phyloP scores from a whole-genome alignment of 1,139 yeast species.

The Pichia sp. region DNA sequence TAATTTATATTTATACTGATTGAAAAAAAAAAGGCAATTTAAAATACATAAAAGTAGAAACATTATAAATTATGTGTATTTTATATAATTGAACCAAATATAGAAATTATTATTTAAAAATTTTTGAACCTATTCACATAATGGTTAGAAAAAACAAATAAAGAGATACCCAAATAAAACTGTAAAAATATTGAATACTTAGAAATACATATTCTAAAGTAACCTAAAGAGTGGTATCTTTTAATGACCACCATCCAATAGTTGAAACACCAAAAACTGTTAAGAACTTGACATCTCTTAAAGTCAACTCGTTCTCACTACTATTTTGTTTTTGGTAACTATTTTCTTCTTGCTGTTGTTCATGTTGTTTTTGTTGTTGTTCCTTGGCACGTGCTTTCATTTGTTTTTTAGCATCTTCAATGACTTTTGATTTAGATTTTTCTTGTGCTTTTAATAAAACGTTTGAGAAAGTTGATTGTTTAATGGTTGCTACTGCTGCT shows the following conservation, averaged over 20 bases:
- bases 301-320: constrained; percentile 1
- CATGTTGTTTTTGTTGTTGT: constrained; percentile 6
- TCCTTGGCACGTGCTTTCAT: constrained; percentile 9
- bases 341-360: constrained; percentile 5
- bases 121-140: no score
- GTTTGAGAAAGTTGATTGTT: constrained; percentile 1
- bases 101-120: no score
- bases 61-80: not conserved
- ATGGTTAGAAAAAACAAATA: no score
- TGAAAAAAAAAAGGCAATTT: no score
- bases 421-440: constrained; percentile 10
- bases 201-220: not conserved
- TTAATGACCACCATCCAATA: constrained; percentile 31
- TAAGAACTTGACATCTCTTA: constrained; percentile 24
- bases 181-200: no score
- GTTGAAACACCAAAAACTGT: constrained; percentile 25
- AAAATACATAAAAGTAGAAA: no score
- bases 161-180: not conserved
- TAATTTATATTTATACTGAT: constrained; percentile 50
- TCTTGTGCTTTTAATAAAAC: constrained; percentile 5
- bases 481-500: not conserved
- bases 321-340: constrained; percentile 1
- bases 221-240: constrained; percentile 4
- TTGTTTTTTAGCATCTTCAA: constrained; percentile 12
- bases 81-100: not conserved